A percentile compares a stretch with the other conserved stretches of the same genome.
Evolutionary conservation across 2,329 filamentous ascomycete species (phyloP).

Genomic region (Colletotrichum liriopes): DNA sequence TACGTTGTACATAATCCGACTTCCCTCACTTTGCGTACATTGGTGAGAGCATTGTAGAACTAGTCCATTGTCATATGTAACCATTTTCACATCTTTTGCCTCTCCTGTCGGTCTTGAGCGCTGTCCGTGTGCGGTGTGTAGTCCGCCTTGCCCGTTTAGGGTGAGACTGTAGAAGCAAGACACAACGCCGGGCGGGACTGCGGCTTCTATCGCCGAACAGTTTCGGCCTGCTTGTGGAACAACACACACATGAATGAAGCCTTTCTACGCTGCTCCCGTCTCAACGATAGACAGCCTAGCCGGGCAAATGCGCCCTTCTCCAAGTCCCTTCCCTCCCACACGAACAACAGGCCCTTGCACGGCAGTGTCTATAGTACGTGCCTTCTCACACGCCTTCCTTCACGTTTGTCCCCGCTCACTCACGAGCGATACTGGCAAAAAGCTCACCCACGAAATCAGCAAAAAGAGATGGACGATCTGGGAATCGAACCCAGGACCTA

Average conservation of each 20-base stretch:
- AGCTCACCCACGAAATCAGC: background rate
- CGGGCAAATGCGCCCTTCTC: too few relatives aligned
- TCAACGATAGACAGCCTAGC: too few relatives aligned
- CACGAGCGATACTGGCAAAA: background rate
- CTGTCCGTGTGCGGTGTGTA: too few relatives aligned
- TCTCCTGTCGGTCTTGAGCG: background rate
- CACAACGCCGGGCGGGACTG: background rate
- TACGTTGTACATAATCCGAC: conserved; percentile 41
- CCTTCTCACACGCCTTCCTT: background rate
- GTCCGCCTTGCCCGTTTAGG: background rate
- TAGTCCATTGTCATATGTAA: conserved; percentile 36
- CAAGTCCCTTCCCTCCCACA: too few relatives aligned
- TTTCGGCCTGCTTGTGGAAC: background rate
- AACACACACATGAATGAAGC: background rate
- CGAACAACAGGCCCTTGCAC: background rate
- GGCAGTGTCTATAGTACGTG: background rate
- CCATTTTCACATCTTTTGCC: background rate
- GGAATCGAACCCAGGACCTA: conserved; percentile 27
- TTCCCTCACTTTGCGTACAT: conserved; percentile 41
- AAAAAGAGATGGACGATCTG: conserved; percentile 12
- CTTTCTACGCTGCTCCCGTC: background rate
- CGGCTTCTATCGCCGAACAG: background rate
- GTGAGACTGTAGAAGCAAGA: background rate
- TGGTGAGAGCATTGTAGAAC: conserved; percentile 43
- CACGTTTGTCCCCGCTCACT: background rate